phyloP scores from a whole-genome alignment of 345 rosid genomes.

The Stellera chamaejasme region DNA sequence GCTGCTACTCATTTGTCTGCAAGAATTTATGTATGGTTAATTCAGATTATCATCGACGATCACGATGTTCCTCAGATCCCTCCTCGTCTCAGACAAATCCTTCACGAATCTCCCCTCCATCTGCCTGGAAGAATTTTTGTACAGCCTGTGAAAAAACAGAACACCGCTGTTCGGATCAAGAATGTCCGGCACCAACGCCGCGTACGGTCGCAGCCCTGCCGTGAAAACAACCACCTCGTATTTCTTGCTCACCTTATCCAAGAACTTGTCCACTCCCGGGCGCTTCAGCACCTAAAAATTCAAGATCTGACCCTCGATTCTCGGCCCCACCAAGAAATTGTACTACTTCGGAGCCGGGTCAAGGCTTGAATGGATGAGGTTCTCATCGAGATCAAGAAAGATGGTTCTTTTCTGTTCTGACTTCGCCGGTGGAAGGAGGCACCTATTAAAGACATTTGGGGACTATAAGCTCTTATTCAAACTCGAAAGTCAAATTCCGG shows the following conservation, averaged over 20 bases:
- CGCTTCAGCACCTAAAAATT: slow-evolving; percentile 76
- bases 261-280: slow-evolving; percentile 69
- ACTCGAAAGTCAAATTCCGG: neutral
- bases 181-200: slow-evolving; percentile 58
- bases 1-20: too few species aligned
- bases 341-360: slow-evolving; percentile 52
- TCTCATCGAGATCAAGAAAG: slow-evolving; percentile 89
- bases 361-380: slow-evolving; percentile 61
- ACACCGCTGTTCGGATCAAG: slow-evolving; percentile 42
- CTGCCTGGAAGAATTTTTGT: slow-evolving; percentile 57
- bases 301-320: slow-evolving; percentile 47
- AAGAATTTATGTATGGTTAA: too few species aligned
- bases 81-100: slow-evolving; percentile 60
- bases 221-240: too few species aligned
- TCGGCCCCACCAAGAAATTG: slow-evolving; percentile 61
- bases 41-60: slow-evolving; percentile 85
- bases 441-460: slow-evolving; percentile 23
- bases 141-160: slow-evolving; percentile 55
- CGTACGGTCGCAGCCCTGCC: slow-evolving; percentile 71
- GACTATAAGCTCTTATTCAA: slow-evolving; percentile 3
- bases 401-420: slow-evolving; percentile 39
- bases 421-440: slow-evolving; percentile 19
- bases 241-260: slow-evolving; percentile 42
- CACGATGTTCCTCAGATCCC: slow-evolving; percentile 53
- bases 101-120: slow-evolving; percentile 65